These are phyloP conservation scores for Ampelomyces quisqualis DNA, from an alignment of 2,329 filamentous ascomycete species.

Conservation along the genomic window DNA sequence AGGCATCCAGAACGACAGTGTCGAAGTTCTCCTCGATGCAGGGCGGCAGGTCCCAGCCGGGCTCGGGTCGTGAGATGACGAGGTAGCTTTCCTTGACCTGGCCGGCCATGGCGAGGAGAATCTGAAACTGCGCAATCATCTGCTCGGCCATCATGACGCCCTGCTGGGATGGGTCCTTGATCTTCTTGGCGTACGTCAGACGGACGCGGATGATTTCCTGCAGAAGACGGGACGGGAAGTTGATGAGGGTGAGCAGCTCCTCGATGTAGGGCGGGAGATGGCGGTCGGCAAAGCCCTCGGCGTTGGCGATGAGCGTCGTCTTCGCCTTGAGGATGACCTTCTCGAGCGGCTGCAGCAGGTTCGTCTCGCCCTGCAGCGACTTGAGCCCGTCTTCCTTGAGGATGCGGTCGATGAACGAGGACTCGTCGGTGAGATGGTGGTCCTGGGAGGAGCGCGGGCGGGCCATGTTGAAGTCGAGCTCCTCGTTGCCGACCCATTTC, in stretches of 20 bases:
- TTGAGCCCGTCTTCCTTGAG: conserved; percentile 95
- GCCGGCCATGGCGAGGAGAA: conserved; percentile 86
- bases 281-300: conserved; percentile 78
- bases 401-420: conserved; percentile 89
- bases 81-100: conserved; percentile 89
- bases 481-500: conserved; percentile 95
- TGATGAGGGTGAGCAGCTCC: conserved; percentile 91
- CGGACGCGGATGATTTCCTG: conserved; percentile 95
- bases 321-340: conserved; percentile 93
- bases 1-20: conserved; percentile 81
- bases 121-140: conserved; percentile 96
- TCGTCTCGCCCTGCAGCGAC: conserved; percentile 80
- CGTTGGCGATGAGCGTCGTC: conserved; percentile 82
- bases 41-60: conserved; percentile 91
- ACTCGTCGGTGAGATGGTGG: conserved; percentile 80
- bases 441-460: conserved; percentile 67
- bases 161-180: conserved; percentile 91
- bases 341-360: conserved; percentile 81
- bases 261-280: conserved; percentile 96
- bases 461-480: conserved; percentile 83
- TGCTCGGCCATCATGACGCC: conserved; percentile 94
- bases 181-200: conserved; percentile 86
- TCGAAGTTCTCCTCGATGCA: conserved; percentile 98
- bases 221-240: conserved; percentile 92
- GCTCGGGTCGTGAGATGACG: conserved; percentile 78